Evolutionary conservation across 139 green algal genomes (phyloP).

Genomic region (Penium margaritaceum): DNA sequence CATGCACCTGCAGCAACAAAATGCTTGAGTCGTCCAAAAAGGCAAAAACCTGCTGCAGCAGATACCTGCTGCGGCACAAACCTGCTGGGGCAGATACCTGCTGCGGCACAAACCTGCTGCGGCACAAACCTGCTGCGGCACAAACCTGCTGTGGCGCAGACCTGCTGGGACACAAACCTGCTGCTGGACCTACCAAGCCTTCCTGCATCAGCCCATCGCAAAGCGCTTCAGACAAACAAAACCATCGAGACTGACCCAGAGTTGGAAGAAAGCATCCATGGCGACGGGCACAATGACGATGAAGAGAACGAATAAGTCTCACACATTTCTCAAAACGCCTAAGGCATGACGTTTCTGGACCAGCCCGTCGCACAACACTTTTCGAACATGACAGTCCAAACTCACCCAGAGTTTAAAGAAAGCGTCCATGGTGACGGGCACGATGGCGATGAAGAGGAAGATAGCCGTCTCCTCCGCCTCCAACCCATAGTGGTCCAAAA

Average conservation of each 20-base stretch:
- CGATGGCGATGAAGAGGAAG: constrained; percentile 44
- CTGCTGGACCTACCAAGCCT: no score
- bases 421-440: constrained; percentile 45
- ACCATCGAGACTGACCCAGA: constrained; percentile 23
- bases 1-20: no score
- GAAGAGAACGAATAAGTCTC: constrained; percentile 30
- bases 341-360: neutral
- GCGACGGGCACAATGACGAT: constrained; percentile 44
- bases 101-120: neutral
- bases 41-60: no score
- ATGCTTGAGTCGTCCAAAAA: no score
- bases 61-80: no score
- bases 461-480: constrained; percentile 21
- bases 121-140: no score
- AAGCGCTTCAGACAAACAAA: neutral
- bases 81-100: no score
- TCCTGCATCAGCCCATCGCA: neutral
- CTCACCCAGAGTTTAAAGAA: constrained; percentile 47
- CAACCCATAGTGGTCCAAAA: constrained; percentile 39
- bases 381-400: neutral
- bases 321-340: neutral
- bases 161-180: neutral
- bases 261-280: constrained; percentile 45
- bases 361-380: neutral
- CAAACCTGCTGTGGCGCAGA: no score